Evolutionary conservation across 192 early-diverging fungal species (phyloP).

Genomic region (Mycoemilia scoparia): DNA sequence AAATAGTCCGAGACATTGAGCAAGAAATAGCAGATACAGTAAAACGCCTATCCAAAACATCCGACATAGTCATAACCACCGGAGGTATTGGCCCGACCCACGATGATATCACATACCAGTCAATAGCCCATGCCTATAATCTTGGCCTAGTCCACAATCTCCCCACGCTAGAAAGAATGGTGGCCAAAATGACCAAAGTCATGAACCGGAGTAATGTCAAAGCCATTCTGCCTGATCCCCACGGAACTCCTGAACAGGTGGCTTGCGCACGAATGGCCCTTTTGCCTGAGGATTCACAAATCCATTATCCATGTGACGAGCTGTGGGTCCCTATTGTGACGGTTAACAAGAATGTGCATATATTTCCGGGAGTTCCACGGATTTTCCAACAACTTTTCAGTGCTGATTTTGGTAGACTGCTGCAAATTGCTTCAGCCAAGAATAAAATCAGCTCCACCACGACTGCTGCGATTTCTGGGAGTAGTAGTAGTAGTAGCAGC

Average conservation of each 20-base stretch:
- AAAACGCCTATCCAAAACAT: slow-evolving; percentile 19
- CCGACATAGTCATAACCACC: slow-evolving; percentile 47
- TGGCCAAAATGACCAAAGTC: neutral
- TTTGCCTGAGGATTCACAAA: slow-evolving; percentile 25
- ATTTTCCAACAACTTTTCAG: slow-evolving; percentile 30
- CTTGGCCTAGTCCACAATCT: slow-evolving; percentile 30
- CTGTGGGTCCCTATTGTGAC: slow-evolving; percentile 57
- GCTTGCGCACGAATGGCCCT: slow-evolving; percentile 47
- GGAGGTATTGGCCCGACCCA: slow-evolving; percentile 59
- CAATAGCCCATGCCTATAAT: slow-evolving; percentile 39
- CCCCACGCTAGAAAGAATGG: slow-evolving; percentile 38
- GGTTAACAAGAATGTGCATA: slow-evolving; percentile 35
- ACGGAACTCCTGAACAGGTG: slow-evolving; percentile 8
- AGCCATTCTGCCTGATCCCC: slow-evolving; percentile 11
- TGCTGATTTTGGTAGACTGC: slow-evolving; percentile 9
- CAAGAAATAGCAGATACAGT: slow-evolving; percentile 27
- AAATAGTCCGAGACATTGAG: slow-evolving; percentile 22
- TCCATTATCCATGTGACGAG: slow-evolving; percentile 24
- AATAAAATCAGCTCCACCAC: too few species aligned
- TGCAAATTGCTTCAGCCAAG: neutral
- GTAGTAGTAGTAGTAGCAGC: too few species aligned
- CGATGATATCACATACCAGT: slow-evolving; percentile 47
- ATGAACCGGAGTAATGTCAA: neutral
- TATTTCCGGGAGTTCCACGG: slow-evolving; percentile 49
- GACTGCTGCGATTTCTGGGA: too few species aligned